phyloP scores from a whole-genome alignment of 2,329 filamentous ascomycete genomes.

The Exserohilum turcica region DNA sequence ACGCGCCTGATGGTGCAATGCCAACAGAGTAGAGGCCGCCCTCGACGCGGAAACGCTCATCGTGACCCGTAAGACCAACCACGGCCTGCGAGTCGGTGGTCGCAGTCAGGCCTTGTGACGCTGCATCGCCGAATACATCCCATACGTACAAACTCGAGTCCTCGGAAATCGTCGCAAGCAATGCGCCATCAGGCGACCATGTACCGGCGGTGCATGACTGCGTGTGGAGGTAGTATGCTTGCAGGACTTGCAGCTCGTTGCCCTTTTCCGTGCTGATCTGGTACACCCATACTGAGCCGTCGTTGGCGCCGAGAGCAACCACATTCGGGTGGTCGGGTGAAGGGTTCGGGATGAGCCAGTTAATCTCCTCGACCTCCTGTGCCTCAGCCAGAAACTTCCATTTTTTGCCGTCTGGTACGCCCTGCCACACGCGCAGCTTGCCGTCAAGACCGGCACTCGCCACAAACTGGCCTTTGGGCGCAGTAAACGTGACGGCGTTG shows the following conservation, averaged over 20 bases:
- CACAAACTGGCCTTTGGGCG: constrained; percentile 80
- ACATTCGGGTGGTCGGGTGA: constrained; percentile 74
- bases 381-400: constrained; percentile 75
- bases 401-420: constrained; percentile 55
- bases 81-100: constrained; percentile 66
- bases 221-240: constrained; percentile 92
- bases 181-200: constrained; percentile 85
- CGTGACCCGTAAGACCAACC: constrained; percentile 75
- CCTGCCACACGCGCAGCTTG: constrained; percentile 72
- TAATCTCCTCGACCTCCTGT: constrained; percentile 92
- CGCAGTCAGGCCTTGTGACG: constrained; percentile 64
- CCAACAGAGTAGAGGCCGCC: constrained; percentile 90
- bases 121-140: constrained; percentile 84
- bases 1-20: constrained; percentile 76
- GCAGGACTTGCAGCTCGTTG: constrained; percentile 76
- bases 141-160: constrained; percentile 89
- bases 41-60: constrained; percentile 90
- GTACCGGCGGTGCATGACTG: constrained; percentile 83
- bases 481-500: constrained; percentile 82
- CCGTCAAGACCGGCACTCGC: constrained; percentile 90
- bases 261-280: constrained; percentile 70
- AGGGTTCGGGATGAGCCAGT: constrained; percentile 83
- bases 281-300: constrained; percentile 96
- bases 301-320: constrained; percentile 82
- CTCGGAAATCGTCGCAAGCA: constrained; percentile 87